Evolutionary conservation across 495 filamentous ascomycete species (phyloP).

Genomic region (Ascodesmis nigricans): DNA sequence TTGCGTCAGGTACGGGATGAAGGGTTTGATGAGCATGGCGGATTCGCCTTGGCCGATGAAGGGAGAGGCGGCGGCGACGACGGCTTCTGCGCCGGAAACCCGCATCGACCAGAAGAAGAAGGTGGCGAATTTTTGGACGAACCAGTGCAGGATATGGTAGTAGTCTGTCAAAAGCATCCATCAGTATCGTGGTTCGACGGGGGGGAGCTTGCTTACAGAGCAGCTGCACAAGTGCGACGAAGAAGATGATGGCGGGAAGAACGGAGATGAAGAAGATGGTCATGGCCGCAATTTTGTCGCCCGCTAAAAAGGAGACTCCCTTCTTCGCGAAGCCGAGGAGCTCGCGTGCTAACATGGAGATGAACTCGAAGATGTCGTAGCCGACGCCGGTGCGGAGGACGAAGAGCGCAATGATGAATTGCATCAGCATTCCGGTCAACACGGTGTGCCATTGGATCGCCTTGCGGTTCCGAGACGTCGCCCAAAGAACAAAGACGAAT

Average conservation of each 20-base stretch:
- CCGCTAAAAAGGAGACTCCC: conserved; percentile 52
- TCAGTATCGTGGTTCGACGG: conserved; percentile 21
- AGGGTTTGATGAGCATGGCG: conserved; percentile 75
- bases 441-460: conserved; percentile 71
- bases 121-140: conserved; percentile 58
- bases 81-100: conserved; percentile 82
- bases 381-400: conserved; percentile 55
- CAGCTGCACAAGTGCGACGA: conserved; percentile 67
- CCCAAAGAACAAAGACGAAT: conserved; percentile 41
- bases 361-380: conserved; percentile 73
- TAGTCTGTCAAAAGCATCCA: too few species aligned
- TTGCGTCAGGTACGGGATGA: conserved; percentile 56
- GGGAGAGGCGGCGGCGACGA: conserved; percentile 80
- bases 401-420: conserved; percentile 74
- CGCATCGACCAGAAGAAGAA: conserved; percentile 81
- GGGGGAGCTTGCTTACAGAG: conserved; percentile 2
- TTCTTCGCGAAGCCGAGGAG: conserved; percentile 49
- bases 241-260: conserved; percentile 75
- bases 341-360: conserved; percentile 43
- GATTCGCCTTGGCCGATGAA: conserved; percentile 91
- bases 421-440: conserved; percentile 65
- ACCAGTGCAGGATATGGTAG: conserved; percentile 62
- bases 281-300: conserved; percentile 22
- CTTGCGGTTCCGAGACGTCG: conserved; percentile 47
- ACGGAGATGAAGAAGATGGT: conserved; percentile 52